Evolutionary conservation across 495 filamentous ascomycete genomes (phyloP), one percentile per base, ranked within the genome.

Genomic region (Penicillium subrubescens): DNA sequence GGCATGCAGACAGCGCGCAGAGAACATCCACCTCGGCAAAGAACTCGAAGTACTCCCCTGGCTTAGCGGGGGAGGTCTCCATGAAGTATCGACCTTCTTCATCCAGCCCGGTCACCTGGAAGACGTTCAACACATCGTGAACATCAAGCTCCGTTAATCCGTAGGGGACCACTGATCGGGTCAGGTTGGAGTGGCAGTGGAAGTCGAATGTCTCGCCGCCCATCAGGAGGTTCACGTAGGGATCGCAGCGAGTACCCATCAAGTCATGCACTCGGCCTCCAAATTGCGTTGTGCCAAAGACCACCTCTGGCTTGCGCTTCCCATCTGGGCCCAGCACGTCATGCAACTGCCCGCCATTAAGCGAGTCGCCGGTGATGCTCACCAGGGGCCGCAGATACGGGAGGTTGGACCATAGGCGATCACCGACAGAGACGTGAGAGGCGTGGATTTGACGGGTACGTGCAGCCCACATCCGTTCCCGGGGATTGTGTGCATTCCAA

Each of bases 131-230:
- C 2, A 94, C 90, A 75, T 94, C 90, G 65, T 93, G 91, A 12
- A 93, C 85, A 75, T 93, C 90, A 48, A 83, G 76, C 72, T 94
- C 91, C 11, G 81, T 84, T 56, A 93, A 67, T 0, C 89, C 89
- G 70, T 83, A 87, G 0, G 87, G 88, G 1, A 88, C 68, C 31
- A 93, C 83, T 0, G 91, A 88, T 3, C 91, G 86, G 6, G 86
- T 88, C 21, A 95, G 83, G 65, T 95, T 95, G 21, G 89, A 92
- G 69, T 92, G 90, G 74, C 91, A 94, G 69, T 94, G 89, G 73
- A 86, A 93, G 67, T 94, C 89, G 67, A 90, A 93, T 6, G 80
- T 81, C 60, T 85, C 83, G 1, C 85, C 87, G n/a, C 83, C 88
- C 63, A 93, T 84, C 63, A 94, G 81, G 58, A 84, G 78, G 64